Evolutionary conservation across 1,139 yeast genomes (phyloP), one percentile per base, ranked within the genome.

Genomic region (Candida tropicalis): DNA sequence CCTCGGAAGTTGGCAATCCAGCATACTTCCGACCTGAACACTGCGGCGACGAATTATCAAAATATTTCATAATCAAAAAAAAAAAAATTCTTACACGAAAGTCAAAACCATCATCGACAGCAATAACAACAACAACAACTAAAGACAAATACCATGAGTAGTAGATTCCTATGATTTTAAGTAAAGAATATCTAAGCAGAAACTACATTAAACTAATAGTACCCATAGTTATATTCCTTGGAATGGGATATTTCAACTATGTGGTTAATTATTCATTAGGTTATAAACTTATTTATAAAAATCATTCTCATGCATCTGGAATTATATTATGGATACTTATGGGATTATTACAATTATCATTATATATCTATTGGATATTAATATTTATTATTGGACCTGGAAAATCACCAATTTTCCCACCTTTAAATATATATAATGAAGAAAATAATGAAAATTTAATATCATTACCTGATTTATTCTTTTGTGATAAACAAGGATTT

Each of bases 21-120:
- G n/a, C n/a, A n/a, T n/a, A n/a, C n/a, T n/a, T n/a, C n/a, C n/a
- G n/a, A n/a, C n/a, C 22, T 29, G 5, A 37, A 87, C 73, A 87
- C 68, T 62, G 82, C 70, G 23, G 98, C 96, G 11, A 97, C 96
- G n/a, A n/a, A n/a, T n/a, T n/a, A n/a, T n/a, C n/a, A n/a, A n/a
- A n/a, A n/a, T n/a, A n/a, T n/a, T n/a, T n/a, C n/a, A n/a, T n/a
- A n/a, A n/a, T 25, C 27, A 25, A 25, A n/a, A 25, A n/a, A 25
- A 7, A 10, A 25, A 25, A 25, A 25, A 11, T 25, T 13, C 11
- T 13, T 13, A 25, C 27, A 8, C n/a, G 27, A 25, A 25, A 25
- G n/a, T 25, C 10, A n/a, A n/a, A n/a, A n/a, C n/a, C 29, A 27
- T 10, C 15, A 27, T n/a, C 3, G 12, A 27, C 9, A 27, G 12